A percentile compares a stretch with the other conserved stretches of the same genome.
phyloP scores from a whole-genome alignment of 495 filamentous ascomycete genomes.

The Melanomma pulvis-pyrius region DNA sequence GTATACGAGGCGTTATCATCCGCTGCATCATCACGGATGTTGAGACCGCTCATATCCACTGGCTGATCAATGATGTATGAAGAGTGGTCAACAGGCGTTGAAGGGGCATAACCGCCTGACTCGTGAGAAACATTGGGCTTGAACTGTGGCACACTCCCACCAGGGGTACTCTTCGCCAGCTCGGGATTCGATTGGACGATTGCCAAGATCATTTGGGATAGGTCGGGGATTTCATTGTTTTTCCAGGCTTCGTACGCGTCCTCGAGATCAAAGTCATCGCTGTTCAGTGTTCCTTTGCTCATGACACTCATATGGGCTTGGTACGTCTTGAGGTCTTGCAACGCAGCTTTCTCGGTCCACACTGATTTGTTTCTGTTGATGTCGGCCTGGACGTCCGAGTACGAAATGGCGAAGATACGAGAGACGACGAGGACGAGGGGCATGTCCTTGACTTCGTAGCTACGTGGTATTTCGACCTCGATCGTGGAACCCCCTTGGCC shows the following conservation, averaged over 20 bases:
- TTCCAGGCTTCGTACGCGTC: slow-evolving; percentile 91
- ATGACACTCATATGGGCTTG: slow-evolving; percentile 83
- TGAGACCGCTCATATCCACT: slow-evolving; percentile 73
- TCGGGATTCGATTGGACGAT: slow-evolving; percentile 87
- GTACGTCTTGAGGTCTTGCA: slow-evolving; percentile 90
- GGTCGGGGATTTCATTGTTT: slow-evolving; percentile 75
- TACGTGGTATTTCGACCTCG: slow-evolving; percentile 78
- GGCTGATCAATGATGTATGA: slow-evolving; percentile 77
- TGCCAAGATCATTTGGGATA: slow-evolving; percentile 89
- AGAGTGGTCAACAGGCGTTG: slow-evolving; percentile 49
- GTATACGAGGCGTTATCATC: slow-evolving; percentile 67
- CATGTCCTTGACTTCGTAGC: slow-evolving; percentile 96
- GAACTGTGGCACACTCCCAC: slow-evolving; percentile 55
- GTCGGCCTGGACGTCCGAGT: slow-evolving; percentile 77
- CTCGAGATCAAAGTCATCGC: slow-evolving; percentile 87
- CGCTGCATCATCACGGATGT: slow-evolving; percentile 59
- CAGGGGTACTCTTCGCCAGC: slow-evolving; percentile 69
- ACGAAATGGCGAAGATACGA: slow-evolving; percentile 77
- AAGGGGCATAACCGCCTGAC: slow-evolving; percentile 49
- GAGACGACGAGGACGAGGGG: slow-evolving; percentile 83
- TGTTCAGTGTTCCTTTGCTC: slow-evolving; percentile 73
- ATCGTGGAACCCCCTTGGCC: slow-evolving; percentile 62
- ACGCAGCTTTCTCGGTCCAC: slow-evolving; percentile 90
- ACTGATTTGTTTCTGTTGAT: slow-evolving; percentile 75
- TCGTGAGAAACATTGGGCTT: slow-evolving; percentile 54